Conservation (phyloP, 1,284 basidiomycete species). For the Anthracocystis setariae region DNA sequence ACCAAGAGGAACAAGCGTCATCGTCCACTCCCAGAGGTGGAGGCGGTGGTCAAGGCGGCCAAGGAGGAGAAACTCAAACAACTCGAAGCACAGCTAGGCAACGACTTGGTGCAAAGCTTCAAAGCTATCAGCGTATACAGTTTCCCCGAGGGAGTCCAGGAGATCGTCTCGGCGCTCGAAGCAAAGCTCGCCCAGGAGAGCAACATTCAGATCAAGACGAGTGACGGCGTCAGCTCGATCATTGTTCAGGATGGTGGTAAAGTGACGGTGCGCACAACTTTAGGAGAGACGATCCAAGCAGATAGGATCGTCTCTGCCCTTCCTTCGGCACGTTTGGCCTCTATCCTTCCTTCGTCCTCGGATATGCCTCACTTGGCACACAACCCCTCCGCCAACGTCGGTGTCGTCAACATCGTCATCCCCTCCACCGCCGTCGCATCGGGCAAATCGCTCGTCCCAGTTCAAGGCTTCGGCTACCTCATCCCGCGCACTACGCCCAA, state of each 20-base stretch:
- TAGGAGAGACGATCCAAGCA: slow-evolving; percentile 22
- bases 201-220: slow-evolving; percentile 75
- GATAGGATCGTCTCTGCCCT: slow-evolving; percentile 69
- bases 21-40: slow-evolving; percentile 17
- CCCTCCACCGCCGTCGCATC: slow-evolving; percentile 72
- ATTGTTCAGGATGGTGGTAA: slow-evolving; percentile 73
- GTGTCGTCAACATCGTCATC: slow-evolving; percentile 62
- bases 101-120: slow-evolving; percentile 71
- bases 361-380: slow-evolving; percentile 67
- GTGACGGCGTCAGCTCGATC: slow-evolving; percentile 67
- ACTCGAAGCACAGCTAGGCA: slow-evolving; percentile 70
- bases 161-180: slow-evolving; percentile 75
- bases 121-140: slow-evolving; percentile 79
- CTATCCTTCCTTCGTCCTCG: slow-evolving; percentile 45
- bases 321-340: slow-evolving; percentile 46
- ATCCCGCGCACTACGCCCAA: slow-evolving; percentile 79
- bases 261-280: slow-evolving; percentile 6
- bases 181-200: slow-evolving; percentile 70
- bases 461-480: slow-evolving; percentile 89
- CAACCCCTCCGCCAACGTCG: slow-evolving; percentile 65
- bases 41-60: slow-evolving; percentile 21
- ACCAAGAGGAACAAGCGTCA: slow-evolving; percentile 43
- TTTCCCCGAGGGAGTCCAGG: slow-evolving; percentile 80
- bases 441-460: slow-evolving; percentile 77
- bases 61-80: slow-evolving; percentile 32